phyloP scores from a whole-genome alignment of 164 flowering plant species.

The Cinnamomum micranthum region DNA sequence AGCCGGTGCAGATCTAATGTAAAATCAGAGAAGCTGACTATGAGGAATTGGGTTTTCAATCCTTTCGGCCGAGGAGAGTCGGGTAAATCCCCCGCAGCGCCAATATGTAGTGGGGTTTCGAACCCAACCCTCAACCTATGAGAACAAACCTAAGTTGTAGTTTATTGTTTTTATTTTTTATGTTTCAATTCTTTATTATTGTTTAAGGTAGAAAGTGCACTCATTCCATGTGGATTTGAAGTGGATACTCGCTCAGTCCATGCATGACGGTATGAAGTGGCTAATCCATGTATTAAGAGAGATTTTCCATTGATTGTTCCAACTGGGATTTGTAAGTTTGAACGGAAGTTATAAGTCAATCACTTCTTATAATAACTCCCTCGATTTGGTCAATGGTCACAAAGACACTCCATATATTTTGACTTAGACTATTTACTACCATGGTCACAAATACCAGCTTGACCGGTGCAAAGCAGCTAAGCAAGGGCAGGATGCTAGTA shows the following conservation, averaged over 20 bases:
- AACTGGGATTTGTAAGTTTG: not conserved
- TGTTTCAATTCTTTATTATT: not conserved
- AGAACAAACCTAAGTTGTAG: not conserved
- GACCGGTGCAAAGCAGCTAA: not conserved
- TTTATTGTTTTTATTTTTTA: not conserved
- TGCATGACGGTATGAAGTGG: too few relatives aligned
- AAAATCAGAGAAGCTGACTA: constrained; percentile 20
- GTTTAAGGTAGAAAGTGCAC: constrained; percentile 2
- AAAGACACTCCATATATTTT: not conserved
- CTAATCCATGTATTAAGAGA: too few relatives aligned
- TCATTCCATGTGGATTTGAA: constrained; percentile 8
- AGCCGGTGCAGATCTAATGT: not conserved
- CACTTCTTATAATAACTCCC: not conserved
- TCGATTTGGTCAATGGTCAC: not conserved
- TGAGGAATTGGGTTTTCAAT: constrained; percentile 45
- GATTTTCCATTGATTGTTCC: not conserved
- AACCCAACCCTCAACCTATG: not conserved
- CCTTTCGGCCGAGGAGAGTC: too few relatives aligned
- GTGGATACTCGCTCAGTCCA: not conserved
- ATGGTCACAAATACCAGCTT: not conserved
- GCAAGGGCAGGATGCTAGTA: not conserved
- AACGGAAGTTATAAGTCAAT: not conserved
- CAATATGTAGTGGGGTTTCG: too few relatives aligned
- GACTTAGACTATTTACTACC: not conserved
- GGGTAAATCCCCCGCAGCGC: too few relatives aligned